Evolutionary conservation across 2,329 filamentous ascomycete genomes (phyloP).

Genomic region (Ascochyta clinopodiicola): DNA sequence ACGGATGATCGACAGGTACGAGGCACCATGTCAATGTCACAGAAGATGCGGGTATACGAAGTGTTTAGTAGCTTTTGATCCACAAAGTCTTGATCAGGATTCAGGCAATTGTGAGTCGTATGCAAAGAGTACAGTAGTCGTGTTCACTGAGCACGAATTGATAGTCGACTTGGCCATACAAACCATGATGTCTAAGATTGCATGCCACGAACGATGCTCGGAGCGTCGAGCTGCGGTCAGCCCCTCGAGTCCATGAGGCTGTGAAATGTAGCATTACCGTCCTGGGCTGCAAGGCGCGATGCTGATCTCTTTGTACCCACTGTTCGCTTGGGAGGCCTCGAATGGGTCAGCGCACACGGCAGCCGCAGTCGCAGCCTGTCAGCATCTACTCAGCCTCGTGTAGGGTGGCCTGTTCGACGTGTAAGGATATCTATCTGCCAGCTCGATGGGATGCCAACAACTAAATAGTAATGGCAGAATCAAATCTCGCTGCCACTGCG

Average conservation of each 20-base stretch:
- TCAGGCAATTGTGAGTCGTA: no score
- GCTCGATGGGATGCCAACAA: not conserved
- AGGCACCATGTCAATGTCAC: no score
- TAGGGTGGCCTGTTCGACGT: not conserved
- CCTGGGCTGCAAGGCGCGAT: not conserved
- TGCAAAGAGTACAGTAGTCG: no score
- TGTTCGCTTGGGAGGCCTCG: slow-evolving; percentile 14
- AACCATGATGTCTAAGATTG: no score
- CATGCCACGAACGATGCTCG: no score
- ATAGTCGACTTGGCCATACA: no score
- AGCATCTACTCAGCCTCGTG: slow-evolving; percentile 12
- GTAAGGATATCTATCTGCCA: not conserved
- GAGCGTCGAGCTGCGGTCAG: not conserved
- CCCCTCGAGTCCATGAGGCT: slow-evolving; percentile 7
- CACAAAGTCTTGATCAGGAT: no score
- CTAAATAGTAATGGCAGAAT: not conserved
- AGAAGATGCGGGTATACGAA: not conserved
- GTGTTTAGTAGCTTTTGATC: no score
- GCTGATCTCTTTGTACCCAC: not conserved
- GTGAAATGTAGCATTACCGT: slow-evolving; percentile 2
- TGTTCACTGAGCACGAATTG: no score
- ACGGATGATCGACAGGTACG: slow-evolving; percentile 15
- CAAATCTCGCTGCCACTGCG: not conserved
- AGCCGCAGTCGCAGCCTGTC: not conserved
- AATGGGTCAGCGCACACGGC: not conserved